Evolutionary conservation across 176 grass and related monocot species (phyloP).

Genomic region (Sorghum bicolor): DNA sequence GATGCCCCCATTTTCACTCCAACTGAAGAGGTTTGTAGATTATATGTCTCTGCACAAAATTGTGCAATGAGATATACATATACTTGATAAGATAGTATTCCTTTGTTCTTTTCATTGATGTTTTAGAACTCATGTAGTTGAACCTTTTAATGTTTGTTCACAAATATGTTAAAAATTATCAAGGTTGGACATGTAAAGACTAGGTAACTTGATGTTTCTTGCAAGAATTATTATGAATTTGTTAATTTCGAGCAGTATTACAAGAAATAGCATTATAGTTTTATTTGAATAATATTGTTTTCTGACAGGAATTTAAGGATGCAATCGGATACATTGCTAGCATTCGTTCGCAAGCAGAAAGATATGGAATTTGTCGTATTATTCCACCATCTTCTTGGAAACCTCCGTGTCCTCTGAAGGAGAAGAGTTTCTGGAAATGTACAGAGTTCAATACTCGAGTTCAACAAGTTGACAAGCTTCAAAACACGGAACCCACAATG

Average conservation of each 20-base stretch:
- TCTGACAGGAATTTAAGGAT: constrained; percentile 82
- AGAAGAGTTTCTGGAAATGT: constrained; percentile 64
- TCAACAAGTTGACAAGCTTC: constrained; percentile 95
- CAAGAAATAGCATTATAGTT: not conserved
- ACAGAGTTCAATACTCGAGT: constrained; percentile 80
- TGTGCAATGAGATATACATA: not conserved
- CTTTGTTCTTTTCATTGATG: not conserved
- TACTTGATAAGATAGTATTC: not conserved
- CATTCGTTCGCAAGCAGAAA: constrained; percentile 65
- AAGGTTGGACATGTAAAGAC: not conserved
- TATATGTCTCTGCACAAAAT: constrained; percentile 11
- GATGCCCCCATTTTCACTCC: constrained; percentile 87
- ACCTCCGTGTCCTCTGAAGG: constrained; percentile 65
- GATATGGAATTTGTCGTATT: constrained; percentile 90
- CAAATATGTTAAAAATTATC: not conserved
- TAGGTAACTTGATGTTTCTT: not conserved
- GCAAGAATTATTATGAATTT: not conserved
- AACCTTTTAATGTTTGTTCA: not conserved
- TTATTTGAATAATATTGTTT: constrained; percentile 30
- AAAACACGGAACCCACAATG: constrained; percentile 70
- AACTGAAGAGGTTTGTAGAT: constrained; percentile 73
- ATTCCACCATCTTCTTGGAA: constrained; percentile 79
- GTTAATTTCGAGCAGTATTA: not conserved
- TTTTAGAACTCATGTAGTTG: not conserved
- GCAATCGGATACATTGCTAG: constrained; percentile 74